Percentiles rank a stretch among this genome's conserved stretches.
phyloP scores from a whole-genome alignment of 2,329 filamentous ascomycete species.

The Trichoderma koningiopsis region DNA sequence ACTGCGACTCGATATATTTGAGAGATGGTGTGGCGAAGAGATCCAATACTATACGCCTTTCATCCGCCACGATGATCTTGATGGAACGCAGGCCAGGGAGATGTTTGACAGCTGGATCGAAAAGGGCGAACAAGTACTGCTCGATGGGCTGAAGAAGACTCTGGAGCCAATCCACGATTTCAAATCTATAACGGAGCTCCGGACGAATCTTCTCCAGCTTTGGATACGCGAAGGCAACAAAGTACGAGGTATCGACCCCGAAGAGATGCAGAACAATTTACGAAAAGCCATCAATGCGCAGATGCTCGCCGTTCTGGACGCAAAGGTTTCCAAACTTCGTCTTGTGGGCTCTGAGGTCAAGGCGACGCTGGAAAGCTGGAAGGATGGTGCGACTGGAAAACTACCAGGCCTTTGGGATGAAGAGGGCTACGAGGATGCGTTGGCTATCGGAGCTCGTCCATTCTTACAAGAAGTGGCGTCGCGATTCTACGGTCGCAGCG shows the following conservation, averaged over 20 bases:
- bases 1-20: slow-evolving; percentile 75
- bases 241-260: slow-evolving; percentile 66
- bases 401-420: slow-evolving; percentile 67
- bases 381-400: slow-evolving; percentile 52
- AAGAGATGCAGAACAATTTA: slow-evolving; percentile 68
- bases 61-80: slow-evolving; percentile 77
- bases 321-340: slow-evolving; percentile 64
- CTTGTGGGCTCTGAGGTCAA: slow-evolving; percentile 66
- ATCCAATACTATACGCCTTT: slow-evolving; percentile 85
- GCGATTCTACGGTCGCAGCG: slow-evolving; percentile 71
- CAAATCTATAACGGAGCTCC: slow-evolving; percentile 67
- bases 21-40: slow-evolving; percentile 79
- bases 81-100: slow-evolving; percentile 60
- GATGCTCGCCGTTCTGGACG: slow-evolving; percentile 63
- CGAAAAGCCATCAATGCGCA: slow-evolving; percentile 69
- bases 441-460: slow-evolving; percentile 63
- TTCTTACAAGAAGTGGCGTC: slow-evolving; percentile 72
- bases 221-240: slow-evolving; percentile 73
- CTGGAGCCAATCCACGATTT: slow-evolving; percentile 66
- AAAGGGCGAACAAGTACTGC: slow-evolving; percentile 59
- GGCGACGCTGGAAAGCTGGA: slow-evolving; percentile 63
- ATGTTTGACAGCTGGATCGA: slow-evolving; percentile 66
- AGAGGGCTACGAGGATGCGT: slow-evolving; percentile 64
- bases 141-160: slow-evolving; percentile 62
- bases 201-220: slow-evolving; percentile 69